phyloP scores from a whole-genome alignment of 495 filamentous ascomycete genomes.

The Terfezia boudieri region DNA sequence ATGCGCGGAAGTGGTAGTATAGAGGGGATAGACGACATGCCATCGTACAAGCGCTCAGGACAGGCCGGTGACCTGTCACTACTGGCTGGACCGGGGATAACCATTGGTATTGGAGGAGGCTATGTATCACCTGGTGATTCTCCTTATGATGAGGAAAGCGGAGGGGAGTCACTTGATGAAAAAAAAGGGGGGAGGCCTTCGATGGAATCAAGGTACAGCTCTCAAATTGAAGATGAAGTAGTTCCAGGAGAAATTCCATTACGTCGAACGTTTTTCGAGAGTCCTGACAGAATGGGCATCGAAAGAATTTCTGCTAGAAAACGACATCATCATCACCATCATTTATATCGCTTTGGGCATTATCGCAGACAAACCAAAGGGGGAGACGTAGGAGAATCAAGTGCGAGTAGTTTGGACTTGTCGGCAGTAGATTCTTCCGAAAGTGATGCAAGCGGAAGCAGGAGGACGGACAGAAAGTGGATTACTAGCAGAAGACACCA shows the following conservation, averaged over 20 bases:
- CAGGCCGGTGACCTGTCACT: background rate
- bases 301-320: background rate
- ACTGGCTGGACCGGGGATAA: background rate
- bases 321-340: background rate
- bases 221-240: background rate
- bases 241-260: background rate
- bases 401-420: too few relatives aligned
- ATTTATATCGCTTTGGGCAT: background rate
- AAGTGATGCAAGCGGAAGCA: too few relatives aligned
- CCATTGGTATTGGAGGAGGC: background rate
- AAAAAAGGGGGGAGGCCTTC: background rate
- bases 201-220: background rate
- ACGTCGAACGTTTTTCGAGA: background rate
- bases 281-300: background rate
- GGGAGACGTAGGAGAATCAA: background rate
- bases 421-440: too few relatives aligned
- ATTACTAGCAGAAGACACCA: too few relatives aligned
- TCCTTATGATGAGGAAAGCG: background rate
- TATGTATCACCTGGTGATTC: background rate
- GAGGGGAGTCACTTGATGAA: constrained; percentile 2
- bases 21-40: background rate
- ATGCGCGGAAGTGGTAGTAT: background rate
- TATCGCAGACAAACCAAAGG: background rate
- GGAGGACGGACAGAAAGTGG: too few relatives aligned
- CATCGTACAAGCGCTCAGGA: background rate